phyloP scores from a whole-genome alignment of 2,329 filamentous ascomycete species.

The Colletotrichum sp. region DNA sequence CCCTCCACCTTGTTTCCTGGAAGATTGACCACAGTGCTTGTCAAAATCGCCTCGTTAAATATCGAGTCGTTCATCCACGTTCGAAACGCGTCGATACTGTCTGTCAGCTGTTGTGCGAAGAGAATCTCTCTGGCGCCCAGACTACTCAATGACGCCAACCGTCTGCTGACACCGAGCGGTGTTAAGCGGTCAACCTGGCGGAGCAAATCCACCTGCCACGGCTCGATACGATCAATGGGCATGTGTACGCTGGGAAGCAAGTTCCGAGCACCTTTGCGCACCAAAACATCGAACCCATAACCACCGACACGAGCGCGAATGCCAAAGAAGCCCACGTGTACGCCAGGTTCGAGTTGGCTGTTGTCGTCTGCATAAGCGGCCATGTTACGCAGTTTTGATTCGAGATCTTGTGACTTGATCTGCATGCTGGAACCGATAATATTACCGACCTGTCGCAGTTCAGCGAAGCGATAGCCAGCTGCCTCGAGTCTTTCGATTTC shows the following conservation, averaged over 20 bases:
- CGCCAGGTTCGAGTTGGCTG: constrained; percentile 53
- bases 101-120: constrained; percentile 51
- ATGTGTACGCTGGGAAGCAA: constrained; percentile 66
- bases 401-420: constrained; percentile 68
- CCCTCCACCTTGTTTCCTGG: constrained; percentile 31
- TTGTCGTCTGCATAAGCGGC: constrained; percentile 57
- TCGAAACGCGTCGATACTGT: constrained; percentile 45
- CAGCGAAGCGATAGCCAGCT: constrained; percentile 79
- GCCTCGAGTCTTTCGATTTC: constrained; percentile 72
- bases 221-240: constrained; percentile 55
- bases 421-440: constrained; percentile 78
- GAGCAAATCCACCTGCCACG: constrained; percentile 61
- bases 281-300: constrained; percentile 68
- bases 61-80: constrained; percentile 47
- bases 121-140: constrained; percentile 43
- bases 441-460: constrained; percentile 69
- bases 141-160: constrained; percentile 40
- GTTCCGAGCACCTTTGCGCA: constrained; percentile 59
- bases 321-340: constrained; percentile 65
- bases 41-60: constrained; percentile 51
- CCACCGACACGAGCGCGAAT: constrained; percentile 56
- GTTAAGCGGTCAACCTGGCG: constrained; percentile 52
- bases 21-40: constrained; percentile 45
- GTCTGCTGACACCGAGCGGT: constrained; percentile 42
- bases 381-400: constrained; percentile 67